Evolutionary conservation across 345 rosid species (phyloP), one percentile per base, ranked within the genome.

Genomic region (Brassica rapa): DNA sequence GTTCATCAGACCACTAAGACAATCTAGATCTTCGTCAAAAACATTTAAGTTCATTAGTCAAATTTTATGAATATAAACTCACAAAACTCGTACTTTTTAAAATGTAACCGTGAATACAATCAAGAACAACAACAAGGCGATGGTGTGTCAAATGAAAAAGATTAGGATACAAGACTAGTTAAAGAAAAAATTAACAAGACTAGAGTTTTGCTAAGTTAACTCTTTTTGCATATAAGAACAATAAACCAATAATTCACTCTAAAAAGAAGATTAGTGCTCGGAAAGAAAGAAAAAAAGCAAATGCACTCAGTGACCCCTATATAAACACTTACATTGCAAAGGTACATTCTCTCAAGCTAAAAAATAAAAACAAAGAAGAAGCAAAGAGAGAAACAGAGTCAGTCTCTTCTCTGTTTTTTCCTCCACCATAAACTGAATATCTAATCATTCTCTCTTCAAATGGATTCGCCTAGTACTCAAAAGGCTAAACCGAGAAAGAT

Each of bases 381-480:
- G 39, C 81, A 56, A 72, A 72, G 73, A 57, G 72, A 51, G 55
- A 66, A 49, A 51, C 70, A 72, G 19, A 39, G 15, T 30, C 46
- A 78, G 1, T 8, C 55, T 32, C 67, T 65, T 23, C 51, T 78
- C 23, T 53, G 57, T 53, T 46, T 46, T 16, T 15, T 53, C 21
- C 6, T 10, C 59, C 9, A 53, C 59, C 59, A 53, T 5, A 16
- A 53, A 15, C 24, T 53, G 59, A 53, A 53, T 53, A 53, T 53
- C 59, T 1, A 8, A 37, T 24, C 55, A 3, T 12, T 57, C 37
- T 57, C 24, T 15, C 55, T 69, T 74, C 35, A 25, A 64, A 94
- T 93, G 99, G 98, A 90, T 73, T 73, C 98, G 0, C 79, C 87
- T 71, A 78, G 80, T 51, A 65, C 57, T 41, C 79, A 68, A 1